Conservation (phyloP, 768 basidiomycete genomes). For the Mrakia hoshinonis region DNA sequence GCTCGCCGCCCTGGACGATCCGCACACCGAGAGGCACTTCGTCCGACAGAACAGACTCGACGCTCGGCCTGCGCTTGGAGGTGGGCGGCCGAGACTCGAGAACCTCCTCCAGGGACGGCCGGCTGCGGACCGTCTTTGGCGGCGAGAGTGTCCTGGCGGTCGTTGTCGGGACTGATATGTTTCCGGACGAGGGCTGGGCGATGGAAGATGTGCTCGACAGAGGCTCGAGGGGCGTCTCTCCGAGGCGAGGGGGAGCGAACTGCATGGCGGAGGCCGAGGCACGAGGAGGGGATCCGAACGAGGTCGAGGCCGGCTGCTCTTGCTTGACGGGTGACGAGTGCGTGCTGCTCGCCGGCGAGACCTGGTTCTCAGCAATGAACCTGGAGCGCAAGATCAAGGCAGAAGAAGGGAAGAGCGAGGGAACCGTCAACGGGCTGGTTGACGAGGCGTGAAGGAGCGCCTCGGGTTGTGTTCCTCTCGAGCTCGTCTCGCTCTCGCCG, state of each 20-base stretch:
- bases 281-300: neutral
- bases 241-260: neutral
- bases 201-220: neutral
- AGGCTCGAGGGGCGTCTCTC: neutral
- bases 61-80: neutral
- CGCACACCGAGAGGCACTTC: neutral
- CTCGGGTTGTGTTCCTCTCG: neutral
- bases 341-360: conserved; percentile 8
- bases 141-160: neutral
- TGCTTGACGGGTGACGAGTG: neutral
- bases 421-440: too few relatives aligned
- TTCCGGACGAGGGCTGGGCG: neutral
- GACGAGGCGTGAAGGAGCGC: too few relatives aligned
- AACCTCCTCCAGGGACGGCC: conserved; percentile 21
- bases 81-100: conserved; percentile 4
- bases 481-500: neutral
- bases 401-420: neutral
- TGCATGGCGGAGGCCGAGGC: neutral
- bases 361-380: neutral
- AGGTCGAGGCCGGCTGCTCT: neutral
- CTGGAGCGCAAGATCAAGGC: neutral
- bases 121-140: neutral
- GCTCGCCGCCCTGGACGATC: neutral
- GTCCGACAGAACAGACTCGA: neutral
- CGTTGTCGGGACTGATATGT: neutral